A percentile compares a stretch with the other conserved stretches of the same genome.
Conservation (phyloP, 805 yeast species). For the Nakazawaea ernobii region DNA sequence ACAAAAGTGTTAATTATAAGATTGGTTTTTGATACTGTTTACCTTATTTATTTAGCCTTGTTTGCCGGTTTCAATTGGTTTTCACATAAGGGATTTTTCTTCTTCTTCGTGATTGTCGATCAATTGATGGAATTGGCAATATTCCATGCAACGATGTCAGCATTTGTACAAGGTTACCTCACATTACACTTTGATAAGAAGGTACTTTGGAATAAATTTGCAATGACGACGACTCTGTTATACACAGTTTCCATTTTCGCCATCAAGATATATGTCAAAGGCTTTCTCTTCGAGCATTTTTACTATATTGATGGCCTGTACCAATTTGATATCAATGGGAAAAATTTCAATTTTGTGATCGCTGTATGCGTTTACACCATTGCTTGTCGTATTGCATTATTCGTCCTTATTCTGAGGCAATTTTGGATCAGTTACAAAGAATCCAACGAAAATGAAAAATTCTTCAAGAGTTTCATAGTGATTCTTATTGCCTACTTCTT, state of each 20-base stretch:
- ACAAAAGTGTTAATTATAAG: not conserved
- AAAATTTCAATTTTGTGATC: not conserved
- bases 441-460: not conserved
- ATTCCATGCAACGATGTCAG: not conserved
- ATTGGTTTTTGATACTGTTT: not conserved
- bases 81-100: not conserved
- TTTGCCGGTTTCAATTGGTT: not conserved
- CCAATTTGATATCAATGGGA: not conserved
- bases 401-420: not conserved
- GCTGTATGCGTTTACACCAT: not conserved
- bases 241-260: not conserved
- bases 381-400: not conserved
- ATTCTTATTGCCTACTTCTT: not conserved
- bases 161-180: not conserved
- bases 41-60: not conserved
- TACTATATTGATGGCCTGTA: not conserved
- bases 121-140: not conserved
- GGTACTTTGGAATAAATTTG: not conserved
- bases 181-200: not conserved
- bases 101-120: not conserved
- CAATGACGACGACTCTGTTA: not conserved
- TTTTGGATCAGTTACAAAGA: not conserved
- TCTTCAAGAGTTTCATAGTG: not conserved
- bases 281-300: not conserved
- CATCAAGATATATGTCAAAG: not conserved